Conservation (phyloP, 164 flowering plant species). For the Sextonia rubra region DNA sequence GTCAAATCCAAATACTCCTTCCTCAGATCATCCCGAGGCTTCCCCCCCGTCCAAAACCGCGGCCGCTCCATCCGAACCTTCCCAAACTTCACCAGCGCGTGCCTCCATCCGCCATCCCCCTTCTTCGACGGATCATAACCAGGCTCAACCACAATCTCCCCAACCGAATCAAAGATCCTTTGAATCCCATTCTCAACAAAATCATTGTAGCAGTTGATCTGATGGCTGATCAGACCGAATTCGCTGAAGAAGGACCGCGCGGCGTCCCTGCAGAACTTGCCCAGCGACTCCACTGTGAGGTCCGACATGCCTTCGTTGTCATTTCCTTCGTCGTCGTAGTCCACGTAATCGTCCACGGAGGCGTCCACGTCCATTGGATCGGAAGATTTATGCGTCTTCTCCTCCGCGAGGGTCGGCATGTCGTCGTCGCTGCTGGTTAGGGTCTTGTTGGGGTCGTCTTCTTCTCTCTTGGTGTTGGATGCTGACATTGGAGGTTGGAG, state of each 20-base stretch:
- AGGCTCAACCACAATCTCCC: conserved; percentile 60
- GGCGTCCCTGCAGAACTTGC: conserved; percentile 45
- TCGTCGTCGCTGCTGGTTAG: not conserved
- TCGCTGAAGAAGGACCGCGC: conserved; percentile 55
- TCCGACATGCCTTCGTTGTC: conserved; percentile 1
- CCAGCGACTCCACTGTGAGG: conserved; percentile 32
- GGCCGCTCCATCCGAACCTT: conserved; percentile 59
- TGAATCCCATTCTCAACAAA: conserved; percentile 63
- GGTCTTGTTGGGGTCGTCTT: too few species aligned
- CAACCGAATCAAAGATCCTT: conserved; percentile 54
- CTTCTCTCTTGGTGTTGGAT: too few species aligned
- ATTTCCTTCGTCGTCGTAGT: not conserved
- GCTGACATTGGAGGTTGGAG: too few species aligned
- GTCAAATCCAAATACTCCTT: conserved; percentile 33
- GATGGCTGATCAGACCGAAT: conserved; percentile 75
- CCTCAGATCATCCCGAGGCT: conserved; percentile 13
- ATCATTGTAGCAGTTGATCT: conserved; percentile 69
- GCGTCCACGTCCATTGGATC: not conserved
- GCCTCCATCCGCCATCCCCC: conserved; percentile 57
- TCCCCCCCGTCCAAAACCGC: conserved; percentile 43
- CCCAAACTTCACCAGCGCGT: conserved; percentile 64
- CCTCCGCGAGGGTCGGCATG: not conserved
- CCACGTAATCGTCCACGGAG: not conserved
- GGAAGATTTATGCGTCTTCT: not conserved
- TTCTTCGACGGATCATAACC: conserved; percentile 74